These are phyloP conservation scores for Fusarium sp. DNA, from an alignment of 2,329 filamentous ascomycete species.

Conservation along the genomic window DNA sequence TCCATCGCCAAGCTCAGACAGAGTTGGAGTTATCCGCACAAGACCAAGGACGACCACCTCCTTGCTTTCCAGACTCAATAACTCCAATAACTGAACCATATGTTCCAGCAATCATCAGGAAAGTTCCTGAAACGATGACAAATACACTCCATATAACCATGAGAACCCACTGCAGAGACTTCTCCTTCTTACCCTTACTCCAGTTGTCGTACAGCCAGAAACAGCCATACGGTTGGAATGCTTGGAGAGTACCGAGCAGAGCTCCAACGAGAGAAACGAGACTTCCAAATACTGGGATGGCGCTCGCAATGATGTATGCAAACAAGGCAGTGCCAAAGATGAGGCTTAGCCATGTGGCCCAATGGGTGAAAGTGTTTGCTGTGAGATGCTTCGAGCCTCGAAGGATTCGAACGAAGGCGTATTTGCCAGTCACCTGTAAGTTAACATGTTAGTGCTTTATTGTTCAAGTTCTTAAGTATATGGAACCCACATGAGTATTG, in stretches of 20 bases:
- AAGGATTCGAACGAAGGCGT: constrained; percentile 32
- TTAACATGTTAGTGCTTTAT: not conserved
- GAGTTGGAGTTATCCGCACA: constrained; percentile 58
- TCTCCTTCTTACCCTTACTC: constrained; percentile 9
- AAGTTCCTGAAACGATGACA: constrained; percentile 41
- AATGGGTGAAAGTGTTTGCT: constrained; percentile 46
- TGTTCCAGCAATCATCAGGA: constrained; percentile 58
- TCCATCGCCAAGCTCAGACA: not conserved
- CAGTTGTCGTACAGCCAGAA: constrained; percentile 49
- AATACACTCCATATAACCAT: constrained; percentile 23
- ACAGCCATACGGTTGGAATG: constrained; percentile 45
- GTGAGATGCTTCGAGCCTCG: constrained; percentile 48
- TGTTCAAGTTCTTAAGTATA: too few relatives aligned
- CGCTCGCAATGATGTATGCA: constrained; percentile 45
- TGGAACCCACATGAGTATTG: constrained; percentile 42
- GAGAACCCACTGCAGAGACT: constrained; percentile 4
- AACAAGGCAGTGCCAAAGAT: constrained; percentile 39
- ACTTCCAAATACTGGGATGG: constrained; percentile 40
- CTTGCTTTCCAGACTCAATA: constrained; percentile 51
- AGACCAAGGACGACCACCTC: constrained; percentile 54
- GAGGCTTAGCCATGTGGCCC: constrained; percentile 48
- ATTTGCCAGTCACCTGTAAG: constrained; percentile 25
- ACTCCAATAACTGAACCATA: constrained; percentile 56
- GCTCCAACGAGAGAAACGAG: constrained; percentile 47
- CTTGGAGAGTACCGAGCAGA: constrained; percentile 45